Evolutionary conservation across 2,329 filamentous ascomycete species (phyloP), one percentile per base, ranked within the genome.

Genomic region (Lecanicillium sp.): DNA sequence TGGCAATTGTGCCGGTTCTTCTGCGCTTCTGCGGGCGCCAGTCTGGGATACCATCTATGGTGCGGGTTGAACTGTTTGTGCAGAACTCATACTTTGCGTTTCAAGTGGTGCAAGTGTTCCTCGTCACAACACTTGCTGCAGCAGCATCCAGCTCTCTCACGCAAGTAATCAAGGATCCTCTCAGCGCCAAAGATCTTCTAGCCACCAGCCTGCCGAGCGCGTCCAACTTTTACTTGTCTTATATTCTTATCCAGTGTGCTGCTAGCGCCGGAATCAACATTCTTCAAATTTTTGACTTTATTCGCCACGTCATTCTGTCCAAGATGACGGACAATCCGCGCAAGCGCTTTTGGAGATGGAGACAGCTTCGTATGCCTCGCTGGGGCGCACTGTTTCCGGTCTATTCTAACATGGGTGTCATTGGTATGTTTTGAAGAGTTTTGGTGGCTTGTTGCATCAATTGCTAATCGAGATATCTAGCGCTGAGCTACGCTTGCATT

Each of bases 41-140:
- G 17, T 43, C 41, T 5, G 41, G 41, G 2, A 22, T 43, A 11
- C 30, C 41, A 5, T 43, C 41, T 8, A 43, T n/a, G 14, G 22
- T 33, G 2, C 77, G 82, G 7, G 79, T 92, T 12, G 92, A 98
- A 62, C 69, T 97, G 10, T 88, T 86, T 45, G 89, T 87, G 0
- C 87, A 97, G 57, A 94, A 92, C 56, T 84, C 80, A 52, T 97
- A 94, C 70, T 98, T 95, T 53, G 76, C 75, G 44, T 94, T 94
- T 68, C 86, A 92, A 60, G 77, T 97, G 32, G 69, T 95, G n/a
- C 89, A 97, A 59, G 86, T 95, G 27, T 97, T 97, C 67, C 65
- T 97, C 37, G 79, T 97, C 29, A 80, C 85, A 6, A 95, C 90
- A 0, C 49, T 97, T 14, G 73, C 85, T 6, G 88, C 87, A 28